Conservation (phyloP, 2,329 filamentous ascomycete genomes). For the Colletotrichum liriopes region DNA sequence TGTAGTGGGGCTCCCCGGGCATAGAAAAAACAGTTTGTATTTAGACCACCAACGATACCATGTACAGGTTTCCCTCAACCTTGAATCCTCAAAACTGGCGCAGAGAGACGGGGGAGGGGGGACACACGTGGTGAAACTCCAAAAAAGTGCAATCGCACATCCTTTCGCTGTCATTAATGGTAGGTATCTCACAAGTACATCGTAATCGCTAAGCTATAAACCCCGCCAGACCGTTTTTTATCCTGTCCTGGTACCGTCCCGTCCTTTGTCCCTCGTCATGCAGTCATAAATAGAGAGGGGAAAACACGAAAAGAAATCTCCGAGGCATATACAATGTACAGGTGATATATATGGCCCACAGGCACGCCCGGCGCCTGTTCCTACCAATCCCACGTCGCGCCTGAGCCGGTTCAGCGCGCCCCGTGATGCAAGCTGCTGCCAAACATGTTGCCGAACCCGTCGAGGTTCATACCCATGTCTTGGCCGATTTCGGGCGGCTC, state of each 20-base stretch:
- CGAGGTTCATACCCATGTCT: slow-evolving; percentile 62
- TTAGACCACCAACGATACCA: slow-evolving; percentile 34
- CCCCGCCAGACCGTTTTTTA: slow-evolving; percentile 8
- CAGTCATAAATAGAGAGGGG: slow-evolving; percentile 16
- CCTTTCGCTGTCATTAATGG: slow-evolving; percentile 16
- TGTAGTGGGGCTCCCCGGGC: slow-evolving; percentile 1
- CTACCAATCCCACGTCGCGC: not conserved
- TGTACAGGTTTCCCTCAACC: slow-evolving; percentile 18
- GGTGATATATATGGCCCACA: slow-evolving; percentile 13
- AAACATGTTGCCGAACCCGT: slow-evolving; percentile 67
- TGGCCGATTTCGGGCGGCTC: slow-evolving; percentile 78
- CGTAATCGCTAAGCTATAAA: slow-evolving; percentile 27
- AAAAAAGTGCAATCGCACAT: not conserved
- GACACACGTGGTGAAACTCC: not conserved
- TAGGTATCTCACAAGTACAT: slow-evolving; percentile 36
- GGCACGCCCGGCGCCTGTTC: slow-evolving; percentile 4
- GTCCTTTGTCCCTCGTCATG: slow-evolving; percentile 14
- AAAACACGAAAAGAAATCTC: not conserved
- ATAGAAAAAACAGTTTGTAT: slow-evolving; percentile 35
- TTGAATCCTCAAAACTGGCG: not conserved
- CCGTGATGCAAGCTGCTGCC: slow-evolving; percentile 51
- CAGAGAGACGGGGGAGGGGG: not conserved
- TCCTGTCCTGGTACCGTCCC: slow-evolving; percentile 15
- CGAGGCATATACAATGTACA: slow-evolving; percentile 27
- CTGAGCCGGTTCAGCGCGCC: slow-evolving; percentile 18